Conservation (phyloP, 2,329 filamentous ascomycete species). For the Phaeosphaeria sp. region DNA sequence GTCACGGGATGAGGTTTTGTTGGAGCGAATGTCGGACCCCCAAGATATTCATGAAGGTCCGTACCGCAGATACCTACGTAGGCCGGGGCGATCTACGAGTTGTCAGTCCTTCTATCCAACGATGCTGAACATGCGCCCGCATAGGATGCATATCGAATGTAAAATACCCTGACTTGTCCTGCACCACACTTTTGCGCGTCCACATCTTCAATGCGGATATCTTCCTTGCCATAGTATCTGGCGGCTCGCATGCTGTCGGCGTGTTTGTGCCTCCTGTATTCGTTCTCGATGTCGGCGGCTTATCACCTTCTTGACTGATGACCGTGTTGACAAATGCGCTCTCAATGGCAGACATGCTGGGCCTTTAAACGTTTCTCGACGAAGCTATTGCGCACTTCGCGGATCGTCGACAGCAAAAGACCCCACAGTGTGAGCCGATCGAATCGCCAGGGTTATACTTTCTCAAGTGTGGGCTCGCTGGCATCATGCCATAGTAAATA, state of each 20-base stretch:
- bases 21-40: conserved; percentile 58
- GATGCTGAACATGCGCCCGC: not conserved
- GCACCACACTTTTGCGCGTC: conserved; percentile 55
- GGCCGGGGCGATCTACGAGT: conserved; percentile 48
- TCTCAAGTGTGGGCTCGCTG: not conserved
- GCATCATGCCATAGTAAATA: not conserved
- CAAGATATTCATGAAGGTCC: conserved; percentile 62
- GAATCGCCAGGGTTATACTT: not conserved
- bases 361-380: not conserved
- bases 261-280: conserved; percentile 2
- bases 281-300: conserved; percentile 6
- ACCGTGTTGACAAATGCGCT: conserved; percentile 39
- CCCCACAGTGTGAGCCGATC: not conserved
- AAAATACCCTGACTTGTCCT: conserved; percentile 56
- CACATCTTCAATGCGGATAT: conserved; percentile 62
- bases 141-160: not conserved
- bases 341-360: conserved; percentile 36
- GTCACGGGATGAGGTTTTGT: conserved; percentile 64
- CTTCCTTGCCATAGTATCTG: conserved; percentile 62
- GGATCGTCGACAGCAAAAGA: not conserved
- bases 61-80: conserved; percentile 62
- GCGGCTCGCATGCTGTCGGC: conserved; percentile 57
- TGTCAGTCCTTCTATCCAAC: not conserved
- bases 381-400: conserved; percentile 1
- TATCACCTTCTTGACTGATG: conserved; percentile 20